Evolutionary conservation across 805 yeast genomes (phyloP), one percentile per base, ranked within the genome.

Genomic region (Candida berthetii): DNA sequence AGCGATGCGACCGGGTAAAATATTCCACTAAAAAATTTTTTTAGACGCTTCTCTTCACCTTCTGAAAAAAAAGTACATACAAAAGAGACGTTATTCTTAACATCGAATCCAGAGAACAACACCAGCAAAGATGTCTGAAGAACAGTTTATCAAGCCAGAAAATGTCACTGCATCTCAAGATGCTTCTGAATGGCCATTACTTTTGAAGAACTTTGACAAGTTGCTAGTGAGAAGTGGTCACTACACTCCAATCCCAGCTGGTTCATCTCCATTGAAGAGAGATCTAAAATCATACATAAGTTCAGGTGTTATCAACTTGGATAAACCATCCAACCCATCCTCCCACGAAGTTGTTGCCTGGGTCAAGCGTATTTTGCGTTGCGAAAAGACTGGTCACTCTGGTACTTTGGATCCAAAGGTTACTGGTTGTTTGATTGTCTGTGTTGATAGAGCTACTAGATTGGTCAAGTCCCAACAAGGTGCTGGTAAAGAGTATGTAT

Each of bases 311-410:
- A 91, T 93, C 62, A 93, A 93, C 72, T 76, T 93, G 56, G 99
- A 93, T 71, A 93, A 93, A 64, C 99, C 99, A 53, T 86, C 96
- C 22, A 93, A 93, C 67, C 99, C 99, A 53, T 87, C 96, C 35
- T 88, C 96, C 42, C 99, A 93, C 70, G 99, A 93, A 73, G 99
- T 93, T 61, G 99, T 93, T 57, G 99, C 99, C 19, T 93, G 99
- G 99, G 80, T 93, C 60, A 93, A 93, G 72, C 78, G 98, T 66
- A 93, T 93, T 54, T 74, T 93, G 58, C 82, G 98, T 65, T 85
- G 82, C 46, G 98, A 93, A 68, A 93, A 93, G 68, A 93, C 99
- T 45, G 99, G 99, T 71, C 99, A 93, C 69, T 87, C 96, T 41
- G 99, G 99, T 72, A 93, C 99, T 50, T 77, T 93, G 65, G 99